Evolutionary conservation across 139 green algal species (phyloP), one percentile per base, ranked within the genome.

Genomic region (Tetradesmus lagerheimii): DNA sequence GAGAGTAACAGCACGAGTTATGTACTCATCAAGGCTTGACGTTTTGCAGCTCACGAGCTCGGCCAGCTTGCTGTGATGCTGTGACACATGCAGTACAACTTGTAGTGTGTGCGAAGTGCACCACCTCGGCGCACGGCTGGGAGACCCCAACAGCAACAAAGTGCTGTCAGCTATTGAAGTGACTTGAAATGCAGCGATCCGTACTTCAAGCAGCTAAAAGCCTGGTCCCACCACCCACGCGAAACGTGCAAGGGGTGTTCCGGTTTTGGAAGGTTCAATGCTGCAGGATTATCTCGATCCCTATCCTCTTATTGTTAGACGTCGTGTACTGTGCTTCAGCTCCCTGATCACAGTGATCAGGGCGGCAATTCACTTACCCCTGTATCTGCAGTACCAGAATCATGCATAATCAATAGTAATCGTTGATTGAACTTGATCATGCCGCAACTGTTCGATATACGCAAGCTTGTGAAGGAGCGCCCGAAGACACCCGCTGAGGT

Each of bases 391-490:
- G 57, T 71, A 71, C 67, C 11, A 38, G 2, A 78, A 78, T 39
- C n/a, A 78, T 78, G 67, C 67, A 20, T 15, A 39, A 37, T 86
- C 45, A 45, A 45, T 74, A 31, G 57, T 31, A 31, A 71, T 6
- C 1, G 20, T n/a, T 31, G 23, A 31, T 31, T 31, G 2, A 5
- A 31, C 4, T 18, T 23, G 57, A 38, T 38, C 67, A 78, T 78
- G 67, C 67, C 67, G 67, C 67, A 78, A 78, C n/a, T 87, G 41
- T 89, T 89, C 83, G 84, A 88, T 80, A 80, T 88, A 57, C 31
- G 83, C 18, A 89, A 89, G 71, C 85, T 89, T 35, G 85, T 83
- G 27, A 89, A 89, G 71, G 45, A 83, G 38, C 29, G 71, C 25
- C 39, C 41, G 8, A 83, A 80, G 39, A 84, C 71, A 31, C 67